Percentiles rank a stretch among this genome's conserved stretches.
phyloP scores from a whole-genome alignment of 1,284 basidiomycete species.

The Takashimella koratensis region DNA sequence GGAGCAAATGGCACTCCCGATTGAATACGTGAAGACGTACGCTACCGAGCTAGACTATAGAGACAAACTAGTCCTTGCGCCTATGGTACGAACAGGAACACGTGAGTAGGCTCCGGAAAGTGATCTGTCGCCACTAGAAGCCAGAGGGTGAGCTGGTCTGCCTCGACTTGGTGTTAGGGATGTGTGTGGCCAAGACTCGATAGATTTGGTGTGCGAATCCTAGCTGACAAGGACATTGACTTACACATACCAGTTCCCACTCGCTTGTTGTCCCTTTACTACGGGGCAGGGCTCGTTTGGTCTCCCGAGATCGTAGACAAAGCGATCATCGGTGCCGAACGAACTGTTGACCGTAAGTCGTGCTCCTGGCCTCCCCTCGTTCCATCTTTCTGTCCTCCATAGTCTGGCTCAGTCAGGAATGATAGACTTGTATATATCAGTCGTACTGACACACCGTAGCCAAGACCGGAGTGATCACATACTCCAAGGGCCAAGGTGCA shows the following conservation, averaged over 20 bases:
- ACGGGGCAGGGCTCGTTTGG: conserved; percentile 95
- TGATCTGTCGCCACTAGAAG: no score
- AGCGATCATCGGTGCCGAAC: conserved; percentile 81
- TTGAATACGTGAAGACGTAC: conserved; percentile 36
- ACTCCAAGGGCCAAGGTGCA: conserved; percentile 66
- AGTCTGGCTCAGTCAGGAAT: no score
- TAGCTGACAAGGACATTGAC: no score
- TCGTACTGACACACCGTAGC: conserved; percentile 56
- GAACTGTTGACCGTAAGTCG: conserved; percentile 76
- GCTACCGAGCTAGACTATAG: conserved; percentile 52
- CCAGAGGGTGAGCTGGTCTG: no score
- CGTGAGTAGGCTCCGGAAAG: conserved; percentile 54
- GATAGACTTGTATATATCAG: background rate
- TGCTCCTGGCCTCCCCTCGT: no score
- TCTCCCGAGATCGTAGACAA: conserved; percentile 95
- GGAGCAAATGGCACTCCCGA: conserved; percentile 31
- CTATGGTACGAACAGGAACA: conserved; percentile 91
- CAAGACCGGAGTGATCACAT: conserved; percentile 82
- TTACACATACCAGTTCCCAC: conserved; percentile 7
- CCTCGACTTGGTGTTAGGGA: no score
- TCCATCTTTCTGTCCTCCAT: background rate
- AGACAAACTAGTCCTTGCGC: conserved; percentile 81
- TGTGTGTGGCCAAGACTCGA: no score
- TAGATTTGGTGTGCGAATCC: no score
- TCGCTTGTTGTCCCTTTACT: conserved; percentile 80